Conservation (phyloP, 2,329 filamentous ascomycete genomes). For the Nannizzia gypsea region DNA sequence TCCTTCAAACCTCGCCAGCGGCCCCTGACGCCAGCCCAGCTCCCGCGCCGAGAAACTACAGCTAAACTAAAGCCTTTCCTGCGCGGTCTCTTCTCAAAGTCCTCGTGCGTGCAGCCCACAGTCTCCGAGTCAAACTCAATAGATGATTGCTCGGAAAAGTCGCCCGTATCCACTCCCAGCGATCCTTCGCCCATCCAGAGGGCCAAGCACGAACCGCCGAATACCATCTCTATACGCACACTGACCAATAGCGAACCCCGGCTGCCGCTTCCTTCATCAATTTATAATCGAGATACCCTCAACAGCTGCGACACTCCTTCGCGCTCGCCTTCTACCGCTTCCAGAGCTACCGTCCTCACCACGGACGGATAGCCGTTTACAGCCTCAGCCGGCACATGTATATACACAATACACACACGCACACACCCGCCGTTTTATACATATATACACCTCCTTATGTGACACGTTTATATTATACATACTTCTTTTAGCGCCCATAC, state of each 20-base stretch:
- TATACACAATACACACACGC: background rate
- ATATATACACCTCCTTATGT: background rate
- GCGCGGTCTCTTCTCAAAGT: background rate
- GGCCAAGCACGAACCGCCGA: background rate
- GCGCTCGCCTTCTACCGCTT: background rate
- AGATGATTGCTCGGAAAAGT: background rate
- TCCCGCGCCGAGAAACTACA: background rate
- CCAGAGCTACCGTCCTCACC: background rate
- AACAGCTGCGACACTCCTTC: background rate
- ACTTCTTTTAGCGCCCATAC: background rate
- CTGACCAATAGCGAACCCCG: conserved; percentile 1
- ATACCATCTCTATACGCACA: background rate
- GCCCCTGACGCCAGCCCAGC: background rate
- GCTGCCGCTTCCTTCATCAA: background rate
- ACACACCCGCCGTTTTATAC: no score
- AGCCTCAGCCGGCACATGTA: background rate
- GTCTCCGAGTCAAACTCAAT: background rate
- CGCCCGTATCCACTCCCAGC: background rate
- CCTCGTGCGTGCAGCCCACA: background rate
- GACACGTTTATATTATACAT: background rate
- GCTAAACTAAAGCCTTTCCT: conserved; percentile 1
- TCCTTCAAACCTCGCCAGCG: background rate
- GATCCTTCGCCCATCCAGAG: background rate
- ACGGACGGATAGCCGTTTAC: background rate
- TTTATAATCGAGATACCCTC: background rate